phyloP scores from a whole-genome alignment of 148 eudicot genomes.

The Camellia japonica region DNA sequence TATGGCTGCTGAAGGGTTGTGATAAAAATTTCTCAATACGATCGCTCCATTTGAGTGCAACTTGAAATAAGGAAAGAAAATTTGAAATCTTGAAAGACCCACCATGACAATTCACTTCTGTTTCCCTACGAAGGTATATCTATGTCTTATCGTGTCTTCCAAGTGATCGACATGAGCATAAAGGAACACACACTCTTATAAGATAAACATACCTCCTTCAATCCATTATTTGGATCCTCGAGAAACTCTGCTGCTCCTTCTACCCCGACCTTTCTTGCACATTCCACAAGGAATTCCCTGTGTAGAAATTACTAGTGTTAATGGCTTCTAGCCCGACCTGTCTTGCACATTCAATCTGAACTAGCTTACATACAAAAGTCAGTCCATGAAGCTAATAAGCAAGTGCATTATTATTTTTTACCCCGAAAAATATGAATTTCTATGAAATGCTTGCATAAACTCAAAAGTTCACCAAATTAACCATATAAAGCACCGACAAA shows the following conservation, averaged over 20 bases:
- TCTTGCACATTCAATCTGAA: background rate
- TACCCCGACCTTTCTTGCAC: conserved; percentile 71
- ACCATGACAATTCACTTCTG: background rate
- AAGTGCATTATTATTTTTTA: too few species aligned
- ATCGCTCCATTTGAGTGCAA: background rate
- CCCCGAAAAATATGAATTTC: background rate
- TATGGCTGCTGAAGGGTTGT: background rate
- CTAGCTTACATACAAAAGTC: background rate
- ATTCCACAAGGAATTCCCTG: conserved; percentile 83
- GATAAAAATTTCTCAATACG: background rate
- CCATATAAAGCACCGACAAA: conserved; percentile 6
- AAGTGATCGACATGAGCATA: background rate
- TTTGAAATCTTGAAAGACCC: background rate
- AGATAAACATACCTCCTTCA: conserved; percentile 58
- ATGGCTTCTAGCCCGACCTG: background rate
- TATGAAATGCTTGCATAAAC: background rate
- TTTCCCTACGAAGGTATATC: background rate
- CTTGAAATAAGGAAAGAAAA: background rate
- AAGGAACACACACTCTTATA: background rate
- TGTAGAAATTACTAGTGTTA: background rate
- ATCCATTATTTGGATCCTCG: conserved; percentile 69
- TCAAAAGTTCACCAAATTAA: background rate
- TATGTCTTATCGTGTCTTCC: background rate
- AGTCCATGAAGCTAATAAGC: background rate
- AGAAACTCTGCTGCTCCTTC: conserved; percentile 93